Evolutionary conservation across 805 yeast species (phyloP).

Genomic region (Schwanniomyces polymorphus): DNA sequence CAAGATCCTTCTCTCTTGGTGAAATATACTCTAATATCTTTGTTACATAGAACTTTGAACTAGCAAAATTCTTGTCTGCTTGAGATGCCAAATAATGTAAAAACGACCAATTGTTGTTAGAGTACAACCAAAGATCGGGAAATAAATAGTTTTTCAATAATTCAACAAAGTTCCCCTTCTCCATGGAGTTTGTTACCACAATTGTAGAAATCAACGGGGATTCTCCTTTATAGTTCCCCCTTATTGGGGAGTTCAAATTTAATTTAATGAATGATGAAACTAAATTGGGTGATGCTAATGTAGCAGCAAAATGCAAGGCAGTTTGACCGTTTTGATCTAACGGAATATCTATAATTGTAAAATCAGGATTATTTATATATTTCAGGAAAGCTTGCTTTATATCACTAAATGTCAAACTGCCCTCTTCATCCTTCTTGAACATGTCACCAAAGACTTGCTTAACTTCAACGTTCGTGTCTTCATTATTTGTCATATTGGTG

Average conservation of each 20-base stretch:
- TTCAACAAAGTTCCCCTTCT: conserved; percentile 69
- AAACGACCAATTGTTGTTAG: conserved; percentile 73
- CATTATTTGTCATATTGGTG: conserved; percentile 15
- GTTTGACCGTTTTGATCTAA: conserved; percentile 42
- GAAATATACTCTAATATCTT: conserved; percentile 36
- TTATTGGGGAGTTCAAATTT: conserved; percentile 35
- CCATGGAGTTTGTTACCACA: conserved; percentile 80
- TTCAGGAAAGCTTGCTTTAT: conserved; percentile 24
- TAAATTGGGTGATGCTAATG: conserved; percentile 36
- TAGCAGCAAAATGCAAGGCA: conserved; percentile 44
- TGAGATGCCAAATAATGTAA: conserved; percentile 79
- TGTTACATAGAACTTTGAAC: conserved; percentile 32
- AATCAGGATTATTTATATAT: conserved; percentile 15
- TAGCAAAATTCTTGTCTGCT: conserved; percentile 28
- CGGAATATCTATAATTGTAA: conserved; percentile 29
- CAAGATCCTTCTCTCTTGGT: conserved; percentile 15
- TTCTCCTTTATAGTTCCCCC: conserved; percentile 41
- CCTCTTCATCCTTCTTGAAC: conserved; percentile 27
- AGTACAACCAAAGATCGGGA: conserved; percentile 50
- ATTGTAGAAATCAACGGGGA: conserved; percentile 66
- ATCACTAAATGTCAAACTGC: conserved; percentile 16
- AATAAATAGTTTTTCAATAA: conserved; percentile 65
- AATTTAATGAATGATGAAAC: conserved; percentile 34
- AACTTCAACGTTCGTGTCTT: conserved; percentile 29
- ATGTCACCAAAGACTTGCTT: conserved; percentile 33